A percentile compares a stretch with the other conserved stretches of the same genome.
phyloP scores from a whole-genome alignment of 2,329 filamentous ascomycete genomes.

The Dactylellina sp. region DNA sequence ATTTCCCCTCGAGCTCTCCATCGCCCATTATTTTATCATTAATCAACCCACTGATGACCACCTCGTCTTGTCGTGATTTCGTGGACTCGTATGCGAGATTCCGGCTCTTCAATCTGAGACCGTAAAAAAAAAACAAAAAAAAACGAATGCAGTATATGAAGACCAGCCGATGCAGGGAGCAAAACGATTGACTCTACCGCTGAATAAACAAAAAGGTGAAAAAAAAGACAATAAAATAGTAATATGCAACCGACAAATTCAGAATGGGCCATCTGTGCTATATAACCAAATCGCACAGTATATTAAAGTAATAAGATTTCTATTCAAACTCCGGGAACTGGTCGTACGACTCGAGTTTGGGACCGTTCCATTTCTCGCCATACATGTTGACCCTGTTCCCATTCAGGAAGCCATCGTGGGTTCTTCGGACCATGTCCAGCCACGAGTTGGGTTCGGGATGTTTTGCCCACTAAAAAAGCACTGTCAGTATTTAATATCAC shows the following conservation, averaged over 20 bases:
- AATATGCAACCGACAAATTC: background rate
- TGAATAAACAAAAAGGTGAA: constrained; percentile 23
- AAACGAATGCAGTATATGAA: constrained; percentile 26
- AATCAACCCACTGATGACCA: background rate
- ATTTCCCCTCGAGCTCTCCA: constrained; percentile 2
- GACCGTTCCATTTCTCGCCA: constrained; percentile 69
- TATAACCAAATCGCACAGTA: background rate
- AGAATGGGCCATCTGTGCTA: background rate
- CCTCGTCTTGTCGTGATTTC: constrained; percentile 25
- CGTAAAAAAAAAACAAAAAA: background rate
- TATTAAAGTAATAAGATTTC: constrained; percentile 16
- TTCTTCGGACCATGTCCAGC: constrained; percentile 69
- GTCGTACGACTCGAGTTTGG: constrained; percentile 67
- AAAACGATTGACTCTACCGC: constrained; percentile 40
- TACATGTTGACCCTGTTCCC: constrained; percentile 68
- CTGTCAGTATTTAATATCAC: constrained; percentile 7
- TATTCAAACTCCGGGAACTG: constrained; percentile 68
- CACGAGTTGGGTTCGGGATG: constrained; percentile 70
- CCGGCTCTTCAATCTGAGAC: background rate
- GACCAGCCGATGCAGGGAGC: constrained; percentile 7
- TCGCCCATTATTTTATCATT: constrained; percentile 9
- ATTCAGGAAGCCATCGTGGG: constrained; percentile 70
- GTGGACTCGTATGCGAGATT: constrained; percentile 16
- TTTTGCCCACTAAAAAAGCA: constrained; percentile 67
- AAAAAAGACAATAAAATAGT: constrained; percentile 10